Conservation (phyloP, 1,284 basidiomycete species). For the Naganishia albida region DNA sequence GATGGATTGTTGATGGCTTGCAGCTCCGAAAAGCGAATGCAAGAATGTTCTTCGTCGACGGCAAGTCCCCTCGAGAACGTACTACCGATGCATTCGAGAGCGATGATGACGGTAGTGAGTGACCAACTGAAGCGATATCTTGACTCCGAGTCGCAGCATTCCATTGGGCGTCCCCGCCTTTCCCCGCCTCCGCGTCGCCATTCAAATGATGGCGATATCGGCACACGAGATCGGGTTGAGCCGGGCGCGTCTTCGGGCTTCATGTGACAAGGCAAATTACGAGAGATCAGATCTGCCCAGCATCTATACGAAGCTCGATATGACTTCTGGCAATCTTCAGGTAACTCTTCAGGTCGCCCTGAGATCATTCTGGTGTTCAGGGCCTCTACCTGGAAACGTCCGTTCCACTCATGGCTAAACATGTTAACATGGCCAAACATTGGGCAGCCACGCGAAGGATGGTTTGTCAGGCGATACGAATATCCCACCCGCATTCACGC, state of each 20-base stretch:
- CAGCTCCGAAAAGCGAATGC: background rate
- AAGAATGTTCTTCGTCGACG: background rate
- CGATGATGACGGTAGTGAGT: background rate
- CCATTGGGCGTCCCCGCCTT: background rate
- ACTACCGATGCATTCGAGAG: background rate
- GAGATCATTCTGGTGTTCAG: too few species aligned
- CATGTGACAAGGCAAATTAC: too few species aligned
- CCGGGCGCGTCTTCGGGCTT: background rate
- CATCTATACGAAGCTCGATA: background rate
- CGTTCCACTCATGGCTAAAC: too few species aligned
- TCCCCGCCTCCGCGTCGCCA: too few species aligned
- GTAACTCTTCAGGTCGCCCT: too few species aligned
- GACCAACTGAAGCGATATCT: slow-evolving; percentile 25
- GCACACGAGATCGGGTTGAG: background rate
- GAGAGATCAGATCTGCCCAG: background rate
- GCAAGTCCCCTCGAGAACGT: background rate
- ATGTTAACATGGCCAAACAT: too few species aligned
- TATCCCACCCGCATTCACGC: too few species aligned
- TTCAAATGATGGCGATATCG: background rate
- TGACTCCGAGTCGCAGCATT: slow-evolving; percentile 1
- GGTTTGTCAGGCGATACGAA: too few species aligned
- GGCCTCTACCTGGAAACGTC: too few species aligned
- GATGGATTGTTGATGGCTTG: background rate
- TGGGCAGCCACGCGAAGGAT: too few species aligned
- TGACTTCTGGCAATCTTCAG: too few species aligned